Evolutionary conservation across 176 grass and related monocot species (phyloP).

Genomic region (Aegilops sharonensis): DNA sequence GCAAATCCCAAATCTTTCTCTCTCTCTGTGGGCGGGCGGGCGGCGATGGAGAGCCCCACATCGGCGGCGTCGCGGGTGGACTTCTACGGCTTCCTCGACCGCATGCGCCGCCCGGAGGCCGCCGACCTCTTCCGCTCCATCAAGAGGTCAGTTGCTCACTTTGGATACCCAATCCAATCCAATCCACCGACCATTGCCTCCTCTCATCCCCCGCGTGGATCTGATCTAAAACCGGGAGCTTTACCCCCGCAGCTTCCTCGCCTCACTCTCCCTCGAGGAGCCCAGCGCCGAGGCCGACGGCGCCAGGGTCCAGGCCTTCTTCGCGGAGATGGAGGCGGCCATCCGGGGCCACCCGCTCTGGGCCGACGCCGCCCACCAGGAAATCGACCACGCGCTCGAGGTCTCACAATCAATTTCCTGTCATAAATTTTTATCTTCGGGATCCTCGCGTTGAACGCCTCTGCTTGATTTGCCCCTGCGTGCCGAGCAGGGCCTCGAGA

Average conservation of each 20-base stretch:
- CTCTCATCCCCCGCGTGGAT: neutral
- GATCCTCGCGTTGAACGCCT: neutral
- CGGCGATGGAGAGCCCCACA: constrained; percentile 48
- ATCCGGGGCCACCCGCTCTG: constrained; percentile 77
- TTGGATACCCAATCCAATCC: too few relatives aligned
- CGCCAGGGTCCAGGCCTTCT: constrained; percentile 67
- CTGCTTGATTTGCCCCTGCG: neutral
- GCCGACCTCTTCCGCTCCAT: constrained; percentile 67
- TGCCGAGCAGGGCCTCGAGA: constrained; percentile 65
- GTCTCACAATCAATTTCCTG: neutral
- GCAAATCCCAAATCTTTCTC: neutral
- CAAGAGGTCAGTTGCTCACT: constrained; percentile 52
- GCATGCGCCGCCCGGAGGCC: constrained; percentile 84
- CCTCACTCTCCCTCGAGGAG: constrained; percentile 55
- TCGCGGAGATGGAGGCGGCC: constrained; percentile 57
- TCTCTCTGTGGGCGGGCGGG: neutral
- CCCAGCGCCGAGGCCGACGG: constrained; percentile 55
- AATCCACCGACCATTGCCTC: neutral
- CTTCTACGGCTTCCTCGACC: constrained; percentile 79
- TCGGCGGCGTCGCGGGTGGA: constrained; percentile 55
- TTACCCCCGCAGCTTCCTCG: constrained; percentile 62
- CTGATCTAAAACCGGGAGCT: neutral
- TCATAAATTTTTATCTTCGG: neutral
- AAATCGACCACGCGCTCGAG: constrained; percentile 87
- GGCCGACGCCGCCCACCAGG: constrained; percentile 63